These are phyloP conservation scores for Diplodia sapinea DNA, from an alignment of 2,329 filamentous ascomycete species.

Conservation along the genomic window DNA sequence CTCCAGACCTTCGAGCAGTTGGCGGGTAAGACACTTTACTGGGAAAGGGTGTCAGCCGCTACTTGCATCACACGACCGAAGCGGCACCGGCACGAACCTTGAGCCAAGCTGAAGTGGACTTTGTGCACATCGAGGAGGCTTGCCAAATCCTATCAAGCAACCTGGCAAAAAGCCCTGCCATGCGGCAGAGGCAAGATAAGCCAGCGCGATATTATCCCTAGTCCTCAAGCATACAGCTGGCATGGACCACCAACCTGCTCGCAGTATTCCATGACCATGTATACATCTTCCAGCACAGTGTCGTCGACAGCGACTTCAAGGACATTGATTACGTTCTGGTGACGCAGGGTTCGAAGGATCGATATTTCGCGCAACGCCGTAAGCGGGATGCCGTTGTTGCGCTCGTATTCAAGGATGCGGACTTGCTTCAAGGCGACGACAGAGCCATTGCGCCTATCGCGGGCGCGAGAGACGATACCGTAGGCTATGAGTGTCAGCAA, in stretches of 20 bases:
- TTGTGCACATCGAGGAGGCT: slow-evolving; percentile 45
- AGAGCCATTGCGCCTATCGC: slow-evolving; percentile 38
- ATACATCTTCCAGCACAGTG: slow-evolving; percentile 41
- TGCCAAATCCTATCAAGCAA: slow-evolving; percentile 41
- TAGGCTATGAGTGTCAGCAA: slow-evolving; percentile 6
- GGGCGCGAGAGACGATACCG: slow-evolving; percentile 43
- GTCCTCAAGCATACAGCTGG: slow-evolving; percentile 30
- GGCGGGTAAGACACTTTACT: slow-evolving; percentile 46
- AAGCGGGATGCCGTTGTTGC: slow-evolving; percentile 38
- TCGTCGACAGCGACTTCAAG: slow-evolving; percentile 45
- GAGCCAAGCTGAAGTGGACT: slow-evolving; percentile 44
- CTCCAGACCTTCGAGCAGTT: slow-evolving; percentile 47
- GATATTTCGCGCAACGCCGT: slow-evolving; percentile 46
- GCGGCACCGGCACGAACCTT: slow-evolving; percentile 35
- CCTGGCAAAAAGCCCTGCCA: slow-evolving; percentile 37
- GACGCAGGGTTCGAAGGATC: slow-evolving; percentile 44
- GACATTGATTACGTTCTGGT: slow-evolving; percentile 45
- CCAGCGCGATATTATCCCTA: slow-evolving; percentile 39
- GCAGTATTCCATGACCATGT: slow-evolving; percentile 49
- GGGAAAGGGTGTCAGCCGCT: slow-evolving; percentile 4
- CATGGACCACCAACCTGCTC: slow-evolving; percentile 40
- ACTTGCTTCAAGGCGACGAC: slow-evolving; percentile 48
- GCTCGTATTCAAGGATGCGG: slow-evolving; percentile 43
- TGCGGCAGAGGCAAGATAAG: slow-evolving; percentile 41
- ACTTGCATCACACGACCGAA: background rate